Conservation (phyloP, 2,329 filamentous ascomycete genomes). For the Huntiella moniliformis region DNA sequence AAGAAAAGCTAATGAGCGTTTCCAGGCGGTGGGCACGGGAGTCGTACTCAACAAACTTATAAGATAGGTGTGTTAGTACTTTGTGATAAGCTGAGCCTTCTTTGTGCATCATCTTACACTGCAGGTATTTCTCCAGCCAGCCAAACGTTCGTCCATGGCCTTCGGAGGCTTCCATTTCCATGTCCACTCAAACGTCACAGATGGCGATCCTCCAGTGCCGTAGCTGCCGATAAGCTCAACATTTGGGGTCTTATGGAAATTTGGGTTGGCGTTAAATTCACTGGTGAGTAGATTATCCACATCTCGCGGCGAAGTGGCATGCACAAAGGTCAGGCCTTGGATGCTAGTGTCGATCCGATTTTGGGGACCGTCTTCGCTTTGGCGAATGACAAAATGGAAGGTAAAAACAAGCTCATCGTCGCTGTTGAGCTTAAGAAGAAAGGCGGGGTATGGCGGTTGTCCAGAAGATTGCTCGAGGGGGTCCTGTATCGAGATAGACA, state of each 20-base stretch:
- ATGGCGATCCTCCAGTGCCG: constrained; percentile 61
- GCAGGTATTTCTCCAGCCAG: constrained; percentile 90
- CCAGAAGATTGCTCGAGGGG: constrained; percentile 4
- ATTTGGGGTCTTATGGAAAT: constrained; percentile 91
- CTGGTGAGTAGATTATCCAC: constrained; percentile 85
- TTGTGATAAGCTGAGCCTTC: not conserved
- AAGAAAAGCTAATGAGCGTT: constrained; percentile 80
- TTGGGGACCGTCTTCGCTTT: constrained; percentile 31
- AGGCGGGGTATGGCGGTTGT: constrained; percentile 19
- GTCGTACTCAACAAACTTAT: constrained; percentile 87
- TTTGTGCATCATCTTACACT: constrained; percentile 38
- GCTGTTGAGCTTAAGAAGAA: constrained; percentile 72
- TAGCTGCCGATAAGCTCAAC: constrained; percentile 91
- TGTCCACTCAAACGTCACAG: constrained; percentile 80
- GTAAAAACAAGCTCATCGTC: constrained; percentile 86
- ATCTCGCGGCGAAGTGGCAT: constrained; percentile 68
- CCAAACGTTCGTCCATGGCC: constrained; percentile 57
- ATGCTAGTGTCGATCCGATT: constrained; percentile 51
- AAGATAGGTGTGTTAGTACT: not conserved
- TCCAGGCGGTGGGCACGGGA: constrained; percentile 75
- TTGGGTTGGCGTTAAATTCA: constrained; percentile 93
- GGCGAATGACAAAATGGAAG: constrained; percentile 70
- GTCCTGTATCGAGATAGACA: constrained; percentile 6
- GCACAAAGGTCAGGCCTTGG: constrained; percentile 79
- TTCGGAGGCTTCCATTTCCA: constrained; percentile 97